Percentiles rank a stretch among this genome's conserved stretches.
Evolutionary conservation across 2,329 filamentous ascomycete species (phyloP).

Genomic region (Albifimbria verrucaria): DNA sequence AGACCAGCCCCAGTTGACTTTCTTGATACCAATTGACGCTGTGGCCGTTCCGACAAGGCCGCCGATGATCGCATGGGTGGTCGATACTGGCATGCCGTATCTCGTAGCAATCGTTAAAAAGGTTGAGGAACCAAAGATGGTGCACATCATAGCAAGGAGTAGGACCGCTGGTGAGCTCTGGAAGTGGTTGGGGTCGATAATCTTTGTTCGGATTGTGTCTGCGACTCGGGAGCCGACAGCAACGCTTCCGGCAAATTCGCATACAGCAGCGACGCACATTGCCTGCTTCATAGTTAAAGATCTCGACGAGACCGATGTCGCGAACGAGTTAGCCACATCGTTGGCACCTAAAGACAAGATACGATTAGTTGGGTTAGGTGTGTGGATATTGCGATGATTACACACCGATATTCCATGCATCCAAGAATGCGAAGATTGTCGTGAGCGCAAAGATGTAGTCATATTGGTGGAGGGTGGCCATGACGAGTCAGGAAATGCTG

Average conservation of each 20-base stretch:
- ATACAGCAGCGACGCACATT: conserved; percentile 39
- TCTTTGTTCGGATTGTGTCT: conserved; percentile 45
- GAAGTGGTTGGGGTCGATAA: conserved; percentile 42
- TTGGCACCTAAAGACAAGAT: conserved; percentile 40
- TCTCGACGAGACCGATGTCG: conserved; percentile 42
- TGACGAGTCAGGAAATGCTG: conserved; percentile 13
- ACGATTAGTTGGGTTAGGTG: rapidly evolving
- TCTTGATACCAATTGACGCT: conserved; percentile 30
- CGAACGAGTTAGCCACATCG: conserved; percentile 47
- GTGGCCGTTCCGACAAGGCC: conserved; percentile 33
- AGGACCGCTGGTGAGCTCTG: conserved; percentile 42
- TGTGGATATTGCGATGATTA: not conserved
- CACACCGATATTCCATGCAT: conserved; percentile 58
- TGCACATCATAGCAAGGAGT: conserved; percentile 53
- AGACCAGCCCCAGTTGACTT: conserved; percentile 33
- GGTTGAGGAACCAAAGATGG: conserved; percentile 46
- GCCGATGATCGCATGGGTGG: conserved; percentile 50
- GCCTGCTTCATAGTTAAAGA: conserved; percentile 44
- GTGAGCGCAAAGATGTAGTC: conserved; percentile 56
- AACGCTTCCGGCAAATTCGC: conserved; percentile 42
- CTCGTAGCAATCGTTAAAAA: conserved; percentile 51
- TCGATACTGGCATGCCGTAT: conserved; percentile 50
- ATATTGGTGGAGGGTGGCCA: conserved; percentile 43
- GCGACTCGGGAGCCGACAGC: conserved; percentile 32
- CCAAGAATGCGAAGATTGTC: conserved; percentile 53